Evolutionary conservation across 78 protist genomes (phyloP), one percentile per base, ranked within the genome.

Genomic region (Trichosphaerium sp.): DNA sequence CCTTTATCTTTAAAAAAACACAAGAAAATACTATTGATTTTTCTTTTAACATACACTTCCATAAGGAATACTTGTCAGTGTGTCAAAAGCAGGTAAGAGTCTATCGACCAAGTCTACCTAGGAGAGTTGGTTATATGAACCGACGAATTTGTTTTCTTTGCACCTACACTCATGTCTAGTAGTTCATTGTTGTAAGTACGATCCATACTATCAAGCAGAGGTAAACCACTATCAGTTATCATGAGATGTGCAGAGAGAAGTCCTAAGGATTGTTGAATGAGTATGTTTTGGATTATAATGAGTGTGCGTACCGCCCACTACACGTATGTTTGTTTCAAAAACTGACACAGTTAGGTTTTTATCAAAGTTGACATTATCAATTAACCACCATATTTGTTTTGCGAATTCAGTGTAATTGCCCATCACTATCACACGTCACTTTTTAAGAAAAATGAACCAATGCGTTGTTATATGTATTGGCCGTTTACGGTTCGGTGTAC

Each of bases 261-360:
- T 23, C n/a, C 28, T 48, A 43, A 2, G 51, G 21, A 21, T n/a
- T 47, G 51, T 21, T 10, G 3, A 12, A 61, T 63, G 31, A 65
- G 47, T 15, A 79, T 6, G 57, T 81, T 80, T 35, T 74, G 56
- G 15, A 58, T 23, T 11, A 83, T 21, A 47, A 47, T n/a, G 21
- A 21, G 78, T 71, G 42, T 74, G 59, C 11, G 91, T 74, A 41
- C 94, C 97, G 28, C 97, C 97, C 43, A 93, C 61, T 12, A 74
- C 82, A 28, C 97, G 79, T 62, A 93, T 93, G 73, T 80, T 92
- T 23, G 92, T 88, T 77, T 93, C 97, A 61, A 93, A 93, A 3
- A 91, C 94, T 3, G 90, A 81, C 15, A 93, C 97, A 12, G 60
- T 75, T 21, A 69, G 48, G 78, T 92, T 82, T 1, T 40, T 52